Base-by-base conservation (phyloP, 164 flowering plant species). In the Stephania yunnanensis region DNA sequence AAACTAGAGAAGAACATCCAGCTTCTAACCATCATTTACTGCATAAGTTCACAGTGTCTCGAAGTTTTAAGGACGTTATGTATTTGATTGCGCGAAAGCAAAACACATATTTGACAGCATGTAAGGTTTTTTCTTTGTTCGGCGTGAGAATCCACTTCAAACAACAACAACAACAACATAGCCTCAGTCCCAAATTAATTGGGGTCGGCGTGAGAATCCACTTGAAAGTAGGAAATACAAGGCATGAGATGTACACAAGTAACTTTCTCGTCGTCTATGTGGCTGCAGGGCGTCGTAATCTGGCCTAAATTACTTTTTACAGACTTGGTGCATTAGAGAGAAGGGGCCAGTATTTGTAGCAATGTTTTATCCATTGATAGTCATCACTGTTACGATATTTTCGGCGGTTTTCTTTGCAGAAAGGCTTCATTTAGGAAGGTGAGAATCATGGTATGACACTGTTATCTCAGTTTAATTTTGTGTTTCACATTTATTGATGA, bases 311-410 rank as follows among this genome's bases (percentile, higher is more conserved):
- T 83, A 81, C 77, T 82, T 74, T 76, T 74, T 84, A 20, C 86
- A 80, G 71, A 84, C 80, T 48, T 87, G 88, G 90, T 79, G 83
- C 17, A 80, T 86, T 22, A 80, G 78, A 48, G 50, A 74, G 12
- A 83, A 83, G 53, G 89, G 89, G 17, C 90, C 87, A 2, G 87
- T 87, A 42, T 84, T 86, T 65, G 73, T 72, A 31, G 84, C 88
- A 10, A 84, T 86, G 87, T 85, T 86, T 73, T 74, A 67, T 46
- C 90, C 88, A 1, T 55, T 87, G 8, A 71, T 46, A 2, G 78
- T 84, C 5, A 68, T 86, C 0, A 31, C 78, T 29, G 82, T 81
- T 7, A 85, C 75, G 25, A 36, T 84, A 12, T 83, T 82, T 75
- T 86, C 88, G 4, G 88, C 86, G 17, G 2, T 84, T 73, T 78